These are phyloP conservation scores for Lachancea quebecensis DNA, from an alignment of 805 yeast genomes.

Conservation along the genomic window DNA sequence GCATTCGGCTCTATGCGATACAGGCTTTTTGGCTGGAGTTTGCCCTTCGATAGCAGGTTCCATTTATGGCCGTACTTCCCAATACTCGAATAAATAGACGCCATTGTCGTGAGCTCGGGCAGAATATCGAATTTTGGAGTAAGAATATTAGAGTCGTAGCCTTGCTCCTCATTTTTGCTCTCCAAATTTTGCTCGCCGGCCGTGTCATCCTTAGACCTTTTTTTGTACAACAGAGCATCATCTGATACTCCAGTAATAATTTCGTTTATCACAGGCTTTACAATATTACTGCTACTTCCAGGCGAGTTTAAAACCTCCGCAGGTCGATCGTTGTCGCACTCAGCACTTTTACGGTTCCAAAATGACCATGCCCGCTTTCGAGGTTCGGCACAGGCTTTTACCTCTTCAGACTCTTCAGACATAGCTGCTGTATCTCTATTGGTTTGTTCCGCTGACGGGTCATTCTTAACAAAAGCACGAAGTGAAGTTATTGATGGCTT, in stretches of 20 bases:
- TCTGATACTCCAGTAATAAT: conserved; percentile 7
- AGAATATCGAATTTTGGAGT: conserved; percentile 28
- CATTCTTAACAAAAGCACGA: conserved; percentile 1
- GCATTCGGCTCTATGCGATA: conserved; percentile 14
- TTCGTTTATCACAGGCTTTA: conserved; percentile 7
- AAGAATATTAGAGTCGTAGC: conserved; percentile 22
- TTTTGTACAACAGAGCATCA: conserved; percentile 20
- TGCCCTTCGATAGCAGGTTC: conserved; percentile 1
- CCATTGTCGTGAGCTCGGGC: conserved; percentile 24
- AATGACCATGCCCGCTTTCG: conserved; percentile 19
- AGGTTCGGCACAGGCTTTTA: background rate
- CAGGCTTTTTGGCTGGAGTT: conserved; percentile 9
- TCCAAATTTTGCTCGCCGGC: conserved; percentile 8
- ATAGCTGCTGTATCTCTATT: background rate
- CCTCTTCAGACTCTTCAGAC: background rate
- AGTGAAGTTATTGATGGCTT: conserved; percentile 8
- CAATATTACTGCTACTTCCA: background rate
- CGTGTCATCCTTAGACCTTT: conserved; percentile 12
- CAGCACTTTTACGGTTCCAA: conserved; percentile 13
- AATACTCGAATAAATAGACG: conserved; percentile 15
- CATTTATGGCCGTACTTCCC: conserved; percentile 9
- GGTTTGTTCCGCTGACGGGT: background rate
- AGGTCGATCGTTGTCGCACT: conserved; percentile 1
- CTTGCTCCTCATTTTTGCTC: conserved; percentile 12
- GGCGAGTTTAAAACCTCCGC: conserved; percentile 4